Conservation (phyloP, 345 rosid genomes). For the Eucalyptus victrix region DNA sequence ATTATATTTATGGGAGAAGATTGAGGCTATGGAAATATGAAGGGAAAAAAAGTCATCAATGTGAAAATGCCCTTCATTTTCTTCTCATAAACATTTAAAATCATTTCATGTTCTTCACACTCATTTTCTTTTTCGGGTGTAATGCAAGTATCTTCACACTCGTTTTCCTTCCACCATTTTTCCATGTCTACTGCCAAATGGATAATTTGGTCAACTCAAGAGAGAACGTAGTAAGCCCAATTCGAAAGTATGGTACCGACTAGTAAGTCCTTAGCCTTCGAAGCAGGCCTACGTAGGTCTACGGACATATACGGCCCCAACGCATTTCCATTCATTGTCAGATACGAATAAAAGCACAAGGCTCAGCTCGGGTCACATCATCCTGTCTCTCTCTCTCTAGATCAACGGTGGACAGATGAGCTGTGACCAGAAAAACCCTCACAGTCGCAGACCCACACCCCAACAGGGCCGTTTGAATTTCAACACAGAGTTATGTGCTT, state of each 20-base stretch:
- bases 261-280: not conserved
- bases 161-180: not conserved
- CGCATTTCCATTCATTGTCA: not conserved
- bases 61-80: not conserved
- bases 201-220: not conserved
- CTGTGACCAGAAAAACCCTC: not conserved
- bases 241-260: not conserved
- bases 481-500: not conserved
- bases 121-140: not conserved
- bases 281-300: not conserved
- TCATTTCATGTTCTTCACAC: not conserved
- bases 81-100: not conserved
- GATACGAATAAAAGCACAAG: not conserved
- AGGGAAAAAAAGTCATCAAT: not conserved
- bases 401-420: not conserved
- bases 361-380: not conserved
- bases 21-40: not conserved
- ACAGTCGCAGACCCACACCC: not conserved
- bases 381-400: not conserved
- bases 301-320: not conserved
- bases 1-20: not conserved
- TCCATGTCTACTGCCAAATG: not conserved
- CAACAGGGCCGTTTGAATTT: not conserved
- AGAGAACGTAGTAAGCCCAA: not conserved
- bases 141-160: not conserved